phyloP scores from a whole-genome alignment of 1,284 basidiomycete genomes.

The Sporisorium sorghi region DNA sequence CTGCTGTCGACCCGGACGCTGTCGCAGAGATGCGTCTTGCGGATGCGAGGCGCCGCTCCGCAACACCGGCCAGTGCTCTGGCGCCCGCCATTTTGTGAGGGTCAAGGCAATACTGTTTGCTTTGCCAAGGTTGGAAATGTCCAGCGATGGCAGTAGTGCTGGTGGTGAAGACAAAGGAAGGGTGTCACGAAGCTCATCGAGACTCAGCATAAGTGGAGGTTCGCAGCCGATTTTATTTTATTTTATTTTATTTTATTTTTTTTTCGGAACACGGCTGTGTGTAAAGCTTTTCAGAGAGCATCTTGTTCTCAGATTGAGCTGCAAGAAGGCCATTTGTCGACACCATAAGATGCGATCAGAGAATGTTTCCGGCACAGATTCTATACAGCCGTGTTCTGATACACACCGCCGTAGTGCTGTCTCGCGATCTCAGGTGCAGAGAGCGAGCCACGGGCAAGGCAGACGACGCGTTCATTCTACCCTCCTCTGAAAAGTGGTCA shows the following conservation, averaged over 20 bases:
- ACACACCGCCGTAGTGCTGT: background rate
- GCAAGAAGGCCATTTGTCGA: background rate
- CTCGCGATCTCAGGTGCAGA: background rate
- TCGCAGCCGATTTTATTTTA: background rate
- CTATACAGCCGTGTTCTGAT: no score
- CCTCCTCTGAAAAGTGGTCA: background rate
- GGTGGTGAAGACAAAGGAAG: constrained; percentile 1
- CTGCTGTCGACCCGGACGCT: background rate
- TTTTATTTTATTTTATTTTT: no score
- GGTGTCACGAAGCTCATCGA: constrained; percentile 3
- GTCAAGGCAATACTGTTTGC: background rate
- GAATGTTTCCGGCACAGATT: no score
- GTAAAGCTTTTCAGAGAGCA: background rate
- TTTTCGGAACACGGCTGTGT: constrained; percentile 10
- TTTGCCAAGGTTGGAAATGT: background rate
- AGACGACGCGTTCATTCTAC: background rate
- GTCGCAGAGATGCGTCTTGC: background rate
- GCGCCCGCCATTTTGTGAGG: constrained; percentile 11
- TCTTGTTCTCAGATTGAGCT: background rate
- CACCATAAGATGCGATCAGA: background rate
- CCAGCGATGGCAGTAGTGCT: background rate
- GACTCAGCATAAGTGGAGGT: constrained; percentile 30
- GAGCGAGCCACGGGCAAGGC: background rate
- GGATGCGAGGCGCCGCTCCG: constrained; percentile 17
- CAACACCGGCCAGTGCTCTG: constrained; percentile 10